Conservation (phyloP, 176 grass and related monocot species). For the Guadua angustifolia region DNA sequence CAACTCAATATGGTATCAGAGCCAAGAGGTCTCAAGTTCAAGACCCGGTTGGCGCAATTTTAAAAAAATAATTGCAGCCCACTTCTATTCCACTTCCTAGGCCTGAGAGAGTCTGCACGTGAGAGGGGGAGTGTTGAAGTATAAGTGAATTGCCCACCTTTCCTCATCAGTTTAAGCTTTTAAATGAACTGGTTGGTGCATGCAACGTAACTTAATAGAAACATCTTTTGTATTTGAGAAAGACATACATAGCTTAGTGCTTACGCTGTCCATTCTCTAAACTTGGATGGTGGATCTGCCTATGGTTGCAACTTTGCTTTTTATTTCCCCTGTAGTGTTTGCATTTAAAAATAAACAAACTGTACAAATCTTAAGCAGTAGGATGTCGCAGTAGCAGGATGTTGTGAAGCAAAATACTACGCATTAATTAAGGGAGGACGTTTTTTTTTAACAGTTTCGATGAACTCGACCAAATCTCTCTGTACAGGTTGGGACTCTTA, state of each 20-base stretch:
- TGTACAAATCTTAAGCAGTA: not conserved
- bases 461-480: conserved; percentile 38
- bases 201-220: no score
- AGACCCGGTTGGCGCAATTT: no score
- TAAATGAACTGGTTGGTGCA: no score
- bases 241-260: not conserved
- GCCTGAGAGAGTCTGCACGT: no score
- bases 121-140: no score
- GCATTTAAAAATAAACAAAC: not conserved
- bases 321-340: not conserved
- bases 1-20: no score
- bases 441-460: not conserved
- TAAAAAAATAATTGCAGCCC: no score
- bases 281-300: not conserved
- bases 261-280: not conserved
- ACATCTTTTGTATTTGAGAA: not conserved
- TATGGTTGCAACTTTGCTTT: not conserved
- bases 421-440: not conserved
- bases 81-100: no score
- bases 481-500: conserved; percentile 48
- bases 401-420: not conserved
- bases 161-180: no score
- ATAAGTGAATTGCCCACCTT: no score
- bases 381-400: not conserved
- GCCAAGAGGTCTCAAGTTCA: no score